Conservation (phyloP, 768 basidiomycete genomes). For the Termitomyces sp. region DNA sequence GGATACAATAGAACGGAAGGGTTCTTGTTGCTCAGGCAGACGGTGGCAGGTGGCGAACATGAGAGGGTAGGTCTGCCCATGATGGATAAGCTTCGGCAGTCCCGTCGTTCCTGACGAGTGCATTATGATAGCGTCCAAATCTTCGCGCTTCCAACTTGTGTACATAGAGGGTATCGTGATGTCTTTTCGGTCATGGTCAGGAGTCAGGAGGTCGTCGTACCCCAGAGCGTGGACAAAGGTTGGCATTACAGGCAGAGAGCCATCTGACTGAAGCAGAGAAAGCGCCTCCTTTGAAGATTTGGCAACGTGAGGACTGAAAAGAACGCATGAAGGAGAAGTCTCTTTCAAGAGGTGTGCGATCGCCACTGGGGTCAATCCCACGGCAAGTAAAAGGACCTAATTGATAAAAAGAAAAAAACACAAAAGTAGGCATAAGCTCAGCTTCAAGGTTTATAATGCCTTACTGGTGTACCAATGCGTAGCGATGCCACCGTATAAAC, state of each 20-base stretch:
- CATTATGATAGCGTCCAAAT: constrained; percentile 37
- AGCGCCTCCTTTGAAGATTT: constrained; percentile 26
- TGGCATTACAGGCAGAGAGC: constrained; percentile 11
- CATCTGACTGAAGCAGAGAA: constrained; percentile 12
- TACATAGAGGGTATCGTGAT: constrained; percentile 23
- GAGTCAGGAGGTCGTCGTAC: constrained; percentile 25
- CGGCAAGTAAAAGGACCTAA: constrained; percentile 33
- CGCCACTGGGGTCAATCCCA: constrained; percentile 29
- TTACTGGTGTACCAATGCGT: constrained; percentile 31
- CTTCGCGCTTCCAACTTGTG: constrained; percentile 17
- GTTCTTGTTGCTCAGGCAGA: constrained; percentile 24
- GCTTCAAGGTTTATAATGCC: constrained; percentile 2
- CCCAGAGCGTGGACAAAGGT: constrained; percentile 20
- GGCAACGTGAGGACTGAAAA: constrained; percentile 26
- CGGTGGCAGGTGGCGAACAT: constrained; percentile 30
- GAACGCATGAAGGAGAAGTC: constrained; percentile 24
- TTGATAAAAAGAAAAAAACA: neutral
- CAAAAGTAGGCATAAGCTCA: neutral
- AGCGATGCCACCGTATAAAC: constrained; percentile 32
- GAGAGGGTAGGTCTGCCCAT: constrained; percentile 28
- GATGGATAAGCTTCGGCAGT: constrained; percentile 41
- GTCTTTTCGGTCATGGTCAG: constrained; percentile 8
- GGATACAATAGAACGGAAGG: constrained; percentile 28
- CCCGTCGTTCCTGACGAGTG: constrained; percentile 49
- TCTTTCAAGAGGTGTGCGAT: constrained; percentile 29